Evolutionary conservation across 169 alveolate genomes (phyloP), one percentile per base, ranked within the genome.

Genomic region (Plasmodium reichenowi): DNA sequence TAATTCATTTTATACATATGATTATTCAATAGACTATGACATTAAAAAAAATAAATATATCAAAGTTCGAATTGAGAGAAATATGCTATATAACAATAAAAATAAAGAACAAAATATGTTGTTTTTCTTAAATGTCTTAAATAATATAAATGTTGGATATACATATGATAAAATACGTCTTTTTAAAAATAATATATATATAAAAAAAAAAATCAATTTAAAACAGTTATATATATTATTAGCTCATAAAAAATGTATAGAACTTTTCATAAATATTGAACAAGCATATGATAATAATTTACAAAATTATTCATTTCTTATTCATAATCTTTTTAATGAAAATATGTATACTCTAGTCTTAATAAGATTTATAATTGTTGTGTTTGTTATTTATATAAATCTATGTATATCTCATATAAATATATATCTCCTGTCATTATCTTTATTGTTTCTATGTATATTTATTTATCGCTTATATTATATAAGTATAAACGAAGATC

Each of bases 161-260:
- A 64, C 60, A 26, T 75, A 75, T 50, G 88, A 75, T 17, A 75
- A 75, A 75, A 66, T 75, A 62, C 22, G 48, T 45, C 62, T 75
- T 22, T 75, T 75, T 75, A 75, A 62, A 50, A 75, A 75, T 29
- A 75, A 45, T 43, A 20, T 75, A 50, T 75, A 60, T 38, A 17
- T 75, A 64, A 75, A 75, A 75, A 75, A 63, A 50, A 24, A n/a
- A 20, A 67, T 75, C 15, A 48, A 75, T 20, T 50, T 75, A 43
- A 75, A 75, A 62, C 67, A 75, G 38, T 24, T 75, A 45, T 45
- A 58, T 48, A 13, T 75, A 38, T 48, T 75, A 9, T 48, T 75
- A 52, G 60, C 74, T 52, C 67, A 62, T 22, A 75, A 62, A 75
- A 59, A 50, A 22, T 24, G 3, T n/a, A 13, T 75, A 45, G 66